Base-by-base conservation (phyloP, 768 basidiomycete species). In the Tricholoma saponaceum region DNA sequence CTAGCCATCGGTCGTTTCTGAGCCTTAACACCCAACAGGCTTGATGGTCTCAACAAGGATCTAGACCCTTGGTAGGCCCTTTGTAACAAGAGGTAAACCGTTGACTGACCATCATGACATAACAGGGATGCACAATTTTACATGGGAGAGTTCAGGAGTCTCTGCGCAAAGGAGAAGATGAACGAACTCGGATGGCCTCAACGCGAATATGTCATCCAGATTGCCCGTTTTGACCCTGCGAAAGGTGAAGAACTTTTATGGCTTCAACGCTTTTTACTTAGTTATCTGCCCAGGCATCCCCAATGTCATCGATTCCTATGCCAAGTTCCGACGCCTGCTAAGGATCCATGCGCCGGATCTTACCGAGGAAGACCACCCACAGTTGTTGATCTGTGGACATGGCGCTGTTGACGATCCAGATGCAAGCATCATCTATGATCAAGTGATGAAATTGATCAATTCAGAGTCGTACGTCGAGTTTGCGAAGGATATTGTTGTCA, bases 341-440 rank as follows among this genome's bases (percentile, higher is more conserved):
- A 71, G 72, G 57, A 67, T 70, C 52, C 74, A 76, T 20, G 74
- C 76, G 25, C 70, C 72, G 6, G 73, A 80, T 5, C 64, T 81
- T 50, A 65, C 62, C 12, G 75, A 75, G 33, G 76, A 82, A 5
- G 83, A 86, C 53, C 76, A 78, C 43, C 91, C 91, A 56, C 91
- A 93, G 69, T 72, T 93, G 62, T 75, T 93, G 65, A 72, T 93
- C 62, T 92, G 90, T 70, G 95, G 95, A 20, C 95, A 97, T 69
- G 93, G 93, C 54, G 90, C 89, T 25, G 92, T 97, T 58, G 95
- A 97, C 64, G 95, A 97, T 71, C 95, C 93, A 14, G 93, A 97
- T 76, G 93, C 93, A 13, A 91, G 86, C 72, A 90, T 91, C 76
- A 92, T 93, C 71, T 92, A 92, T 69, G 91, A 92, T 62, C 81